Evolutionary conservation across 495 filamentous ascomycete genomes (phyloP), one percentile per base, ranked within the genome.

Genomic region (Neurospora sp.): DNA sequence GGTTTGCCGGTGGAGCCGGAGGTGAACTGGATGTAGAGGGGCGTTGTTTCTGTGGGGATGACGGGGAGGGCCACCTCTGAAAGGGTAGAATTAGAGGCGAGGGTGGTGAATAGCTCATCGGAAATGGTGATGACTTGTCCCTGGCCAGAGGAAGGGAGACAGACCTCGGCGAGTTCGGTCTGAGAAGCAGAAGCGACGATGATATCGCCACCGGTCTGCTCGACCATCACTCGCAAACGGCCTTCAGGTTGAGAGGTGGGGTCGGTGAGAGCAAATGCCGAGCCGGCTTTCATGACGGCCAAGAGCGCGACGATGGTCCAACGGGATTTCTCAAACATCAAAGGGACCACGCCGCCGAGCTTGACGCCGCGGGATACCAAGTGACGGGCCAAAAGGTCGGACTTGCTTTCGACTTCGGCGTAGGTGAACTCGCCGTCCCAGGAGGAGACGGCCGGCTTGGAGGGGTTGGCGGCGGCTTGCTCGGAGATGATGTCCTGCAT

Each of bases 391-490:
- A 92, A 76, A 16, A 77, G 79, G 76, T 74, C 82, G 73, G 88
- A 84, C 39, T 85, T 31, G 27, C 27, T 31, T 31, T 75, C 0
- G 73, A 46, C 37, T 68, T 91, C 83, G 27, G 73, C 73, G 75
- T 86, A 91, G 1, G 88, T 89, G 72, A 91, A 80, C 38, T 71
- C 80, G 20, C 88, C 89, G 80, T 92, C 89, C 89, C 89, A 91
- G 1, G 81, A 82, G 39, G 78, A 69, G 48, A 85, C 78, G n/a
- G 83, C 83, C 0, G 75, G 53, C 18, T 76, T 75, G 39, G 72
- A 70, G 1, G 83, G 82, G 39, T 73, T 70, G 39, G 71, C 72
- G 18, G 46, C 71, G 40, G 78, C 77, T 69, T 79, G 78, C 16
- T 79, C 76, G 20, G 76, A 77, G 69, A 84, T 80, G 71, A 83